Evolutionary conservation across 306 rosid species (phyloP).

Genomic region (Casuarina glauca): DNA sequence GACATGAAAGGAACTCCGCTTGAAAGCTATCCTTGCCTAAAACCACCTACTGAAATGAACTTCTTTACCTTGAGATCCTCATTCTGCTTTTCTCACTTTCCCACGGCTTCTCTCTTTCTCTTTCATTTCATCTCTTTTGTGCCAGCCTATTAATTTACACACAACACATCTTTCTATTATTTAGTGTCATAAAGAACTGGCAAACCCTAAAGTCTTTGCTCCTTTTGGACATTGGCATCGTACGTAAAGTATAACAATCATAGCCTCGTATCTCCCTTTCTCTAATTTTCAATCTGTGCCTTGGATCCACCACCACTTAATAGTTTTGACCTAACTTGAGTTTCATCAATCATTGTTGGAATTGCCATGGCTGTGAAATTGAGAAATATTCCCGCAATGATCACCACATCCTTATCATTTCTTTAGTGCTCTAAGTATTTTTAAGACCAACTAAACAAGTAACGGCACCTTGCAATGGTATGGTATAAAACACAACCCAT

Average conservation of each 20-base stretch:
- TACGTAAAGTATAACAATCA: slow-evolving; percentile 9
- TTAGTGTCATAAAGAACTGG: slow-evolving; percentile 10
- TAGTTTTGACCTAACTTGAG: slow-evolving; percentile 21
- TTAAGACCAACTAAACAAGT: background rate
- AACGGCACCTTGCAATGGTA: background rate
- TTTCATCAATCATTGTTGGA: slow-evolving; percentile 26
- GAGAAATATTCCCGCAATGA: slow-evolving; percentile 15
- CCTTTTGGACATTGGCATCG: slow-evolving; percentile 29
- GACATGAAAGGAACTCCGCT: slow-evolving; percentile 37
- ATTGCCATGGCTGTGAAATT: slow-evolving; percentile 12
- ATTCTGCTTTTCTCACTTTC: slow-evolving; percentile 32
- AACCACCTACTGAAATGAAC: slow-evolving; percentile 22
- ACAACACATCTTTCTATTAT: slow-evolving; percentile 23
- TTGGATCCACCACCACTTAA: slow-evolving; percentile 37
- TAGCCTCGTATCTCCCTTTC: background rate
- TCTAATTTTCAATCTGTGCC: slow-evolving; percentile 10
- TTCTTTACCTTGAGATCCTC: slow-evolving; percentile 41
- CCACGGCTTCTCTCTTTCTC: slow-evolving; percentile 6
- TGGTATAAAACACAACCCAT: background rate
- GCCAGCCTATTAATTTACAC: slow-evolving; percentile 7
- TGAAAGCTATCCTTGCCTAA: slow-evolving; percentile 4
- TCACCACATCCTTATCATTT: slow-evolving; percentile 3
- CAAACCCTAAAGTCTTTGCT: slow-evolving; percentile 24
- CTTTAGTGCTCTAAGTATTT: background rate
- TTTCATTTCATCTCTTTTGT: slow-evolving; percentile 26